Conservation (phyloP, 2,329 filamentous ascomycete species). For the Tolypocladium capitatum region DNA sequence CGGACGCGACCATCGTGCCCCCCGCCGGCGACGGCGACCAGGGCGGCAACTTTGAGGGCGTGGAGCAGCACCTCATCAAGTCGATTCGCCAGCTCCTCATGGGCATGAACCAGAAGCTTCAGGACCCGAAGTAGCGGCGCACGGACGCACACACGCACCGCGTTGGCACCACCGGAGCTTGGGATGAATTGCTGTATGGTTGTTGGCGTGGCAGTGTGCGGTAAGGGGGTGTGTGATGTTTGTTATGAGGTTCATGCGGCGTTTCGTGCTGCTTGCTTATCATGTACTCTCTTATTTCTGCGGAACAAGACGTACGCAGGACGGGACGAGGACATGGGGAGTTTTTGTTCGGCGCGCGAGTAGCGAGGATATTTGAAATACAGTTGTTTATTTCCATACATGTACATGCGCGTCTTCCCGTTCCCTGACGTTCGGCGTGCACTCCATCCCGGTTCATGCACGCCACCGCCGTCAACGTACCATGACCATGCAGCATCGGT, state of each 20-base stretch:
- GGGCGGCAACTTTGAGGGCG: constrained; percentile 21
- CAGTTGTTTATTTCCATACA: background rate
- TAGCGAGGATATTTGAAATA: background rate
- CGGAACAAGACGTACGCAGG: background rate
- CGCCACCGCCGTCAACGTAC: too few relatives aligned
- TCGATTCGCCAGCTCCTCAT: constrained; percentile 24
- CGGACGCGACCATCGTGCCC: constrained; percentile 27
- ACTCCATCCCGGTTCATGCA: too few relatives aligned
- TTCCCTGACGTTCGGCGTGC: too few relatives aligned
- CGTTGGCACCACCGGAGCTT: background rate
- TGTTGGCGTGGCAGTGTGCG: background rate
- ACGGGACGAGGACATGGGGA: background rate
- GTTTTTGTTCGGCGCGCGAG: background rate
- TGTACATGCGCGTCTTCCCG: background rate
- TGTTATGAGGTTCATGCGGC: background rate
- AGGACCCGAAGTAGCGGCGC: constrained; percentile 5
- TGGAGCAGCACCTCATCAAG: constrained; percentile 28
- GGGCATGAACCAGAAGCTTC: constrained; percentile 26
- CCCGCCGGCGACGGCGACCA: constrained; percentile 19
- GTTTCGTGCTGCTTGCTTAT: background rate
- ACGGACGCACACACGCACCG: background rate
- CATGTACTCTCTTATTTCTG: background rate
- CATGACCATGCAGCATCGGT: too few relatives aligned
- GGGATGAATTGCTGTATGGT: background rate
- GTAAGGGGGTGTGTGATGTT: background rate